Conservation (phyloP, 2,329 filamentous ascomycete genomes). For the Stagonosporopsis rhizophila region DNA sequence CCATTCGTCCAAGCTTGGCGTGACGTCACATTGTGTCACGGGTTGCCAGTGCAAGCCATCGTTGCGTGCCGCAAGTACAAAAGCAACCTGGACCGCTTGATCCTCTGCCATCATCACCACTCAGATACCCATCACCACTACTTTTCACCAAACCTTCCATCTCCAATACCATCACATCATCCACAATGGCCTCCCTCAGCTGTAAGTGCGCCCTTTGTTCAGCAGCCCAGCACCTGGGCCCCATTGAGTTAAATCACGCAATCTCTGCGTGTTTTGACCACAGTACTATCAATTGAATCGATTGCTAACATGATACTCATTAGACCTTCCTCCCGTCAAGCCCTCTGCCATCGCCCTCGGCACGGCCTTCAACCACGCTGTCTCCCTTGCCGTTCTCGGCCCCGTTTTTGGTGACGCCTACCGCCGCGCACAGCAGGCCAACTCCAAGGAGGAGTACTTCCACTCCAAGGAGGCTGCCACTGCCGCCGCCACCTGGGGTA, state of each 20-base stretch:
- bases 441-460: slow-evolving; percentile 96
- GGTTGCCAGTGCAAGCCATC: slow-evolving; percentile 38
- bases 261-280: slow-evolving; percentile 15
- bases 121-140: slow-evolving; percentile 19
- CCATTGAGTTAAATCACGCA: slow-evolving; percentile 16
- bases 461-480: slow-evolving; percentile 90
- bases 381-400: slow-evolving; percentile 83
- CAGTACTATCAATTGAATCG: slow-evolving; percentile 11
- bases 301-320: slow-evolving; percentile 26
- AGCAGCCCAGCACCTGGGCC: background rate
- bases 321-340: slow-evolving; percentile 85
- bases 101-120: slow-evolving; percentile 24
- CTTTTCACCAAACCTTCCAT: slow-evolving; percentile 23
- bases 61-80: slow-evolving; percentile 37
- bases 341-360: slow-evolving; percentile 97
- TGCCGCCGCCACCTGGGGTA: slow-evolving; percentile 88
- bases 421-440: slow-evolving; percentile 86
- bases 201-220: slow-evolving; percentile 55
- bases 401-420: slow-evolving; percentile 95
- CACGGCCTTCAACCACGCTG: slow-evolving; percentile 92
- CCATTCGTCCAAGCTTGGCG: slow-evolving; percentile 26
- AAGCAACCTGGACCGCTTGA: slow-evolving; percentile 41
- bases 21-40: slow-evolving; percentile 40
- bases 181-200: slow-evolving; percentile 65
- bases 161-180: slow-evolving; percentile 27